These are phyloP conservation scores for Podila clonocystis DNA, from an alignment of 192 early-diverging fungal genomes.

Conservation along the genomic window DNA sequence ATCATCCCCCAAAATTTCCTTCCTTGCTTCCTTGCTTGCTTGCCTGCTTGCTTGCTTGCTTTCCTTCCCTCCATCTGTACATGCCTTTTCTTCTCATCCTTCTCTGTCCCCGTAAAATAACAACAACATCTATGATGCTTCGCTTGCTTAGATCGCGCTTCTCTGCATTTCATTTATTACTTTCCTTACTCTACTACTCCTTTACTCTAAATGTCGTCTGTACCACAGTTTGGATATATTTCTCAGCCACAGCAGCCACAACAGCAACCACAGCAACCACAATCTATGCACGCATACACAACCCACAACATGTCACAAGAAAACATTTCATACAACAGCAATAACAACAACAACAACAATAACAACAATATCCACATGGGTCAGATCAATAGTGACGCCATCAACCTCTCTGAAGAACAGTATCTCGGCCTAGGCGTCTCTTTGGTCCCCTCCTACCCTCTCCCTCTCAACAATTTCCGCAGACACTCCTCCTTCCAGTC, in stretches of 20 bases:
- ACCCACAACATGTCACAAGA: neutral
- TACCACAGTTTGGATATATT: constrained; percentile 1
- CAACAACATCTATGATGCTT: neutral
- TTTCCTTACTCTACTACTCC: neutral
- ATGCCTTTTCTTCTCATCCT: neutral
- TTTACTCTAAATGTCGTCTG: neutral
- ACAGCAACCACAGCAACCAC: neutral
- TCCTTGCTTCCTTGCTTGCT: neutral
- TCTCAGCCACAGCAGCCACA: neutral
- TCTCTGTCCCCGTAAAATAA: neutral
- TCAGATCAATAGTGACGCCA: neutral
- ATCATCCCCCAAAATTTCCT: neutral
- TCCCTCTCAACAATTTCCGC: neutral
- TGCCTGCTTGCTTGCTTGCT: neutral
- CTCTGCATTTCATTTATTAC: neutral
- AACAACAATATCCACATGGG: neutral
- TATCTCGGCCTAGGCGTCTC: neutral
- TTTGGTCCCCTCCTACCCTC: neutral
- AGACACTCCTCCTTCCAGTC: constrained; percentile 1
- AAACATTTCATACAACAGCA: neutral
- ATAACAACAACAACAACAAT: constrained; percentile 1
- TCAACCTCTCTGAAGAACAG: neutral
- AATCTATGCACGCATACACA: neutral
- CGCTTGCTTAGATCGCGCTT: neutral
- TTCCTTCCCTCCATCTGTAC: neutral